These are phyloP conservation scores for Kwoniella pini DNA, from an alignment of 768 basidiomycete species.

Conservation along the genomic window DNA sequence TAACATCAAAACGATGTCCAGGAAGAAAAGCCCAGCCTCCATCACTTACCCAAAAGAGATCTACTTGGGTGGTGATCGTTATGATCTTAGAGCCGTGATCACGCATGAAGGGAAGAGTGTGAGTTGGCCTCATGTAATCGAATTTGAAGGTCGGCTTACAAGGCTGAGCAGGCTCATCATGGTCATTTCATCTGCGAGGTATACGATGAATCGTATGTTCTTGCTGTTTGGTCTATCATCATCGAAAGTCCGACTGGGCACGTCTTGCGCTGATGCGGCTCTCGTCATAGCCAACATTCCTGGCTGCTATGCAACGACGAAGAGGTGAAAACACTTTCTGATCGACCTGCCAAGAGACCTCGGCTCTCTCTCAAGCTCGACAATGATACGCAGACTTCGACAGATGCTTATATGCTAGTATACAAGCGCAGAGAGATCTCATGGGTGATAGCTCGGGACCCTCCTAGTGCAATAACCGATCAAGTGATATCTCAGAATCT, in stretches of 20 bases:
- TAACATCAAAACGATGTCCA: slow-evolving; percentile 71
- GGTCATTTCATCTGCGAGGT: slow-evolving; percentile 52
- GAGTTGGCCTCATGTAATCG: slow-evolving; percentile 60
- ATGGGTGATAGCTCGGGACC: slow-evolving; percentile 1
- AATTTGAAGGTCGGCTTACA: slow-evolving; percentile 72
- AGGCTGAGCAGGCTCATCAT: slow-evolving; percentile 53
- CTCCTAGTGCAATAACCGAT: slow-evolving; percentile 13
- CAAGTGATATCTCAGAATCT: slow-evolving; percentile 18
- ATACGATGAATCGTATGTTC: slow-evolving; percentile 39
- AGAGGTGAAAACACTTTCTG: slow-evolving; percentile 65
- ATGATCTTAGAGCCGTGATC: slow-evolving; percentile 81
- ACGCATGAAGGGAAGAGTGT: slow-evolving; percentile 90
- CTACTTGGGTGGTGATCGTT: slow-evolving; percentile 67
- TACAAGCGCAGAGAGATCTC: slow-evolving; percentile 63
- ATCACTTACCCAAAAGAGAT: slow-evolving; percentile 75
- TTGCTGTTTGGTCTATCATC: neutral
- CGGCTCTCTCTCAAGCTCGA: neutral
- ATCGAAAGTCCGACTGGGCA: too few relatives aligned
- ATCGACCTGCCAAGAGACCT: slow-evolving; percentile 25
- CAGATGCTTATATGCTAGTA: slow-evolving; percentile 93
- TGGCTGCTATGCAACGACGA: slow-evolving; percentile 98
- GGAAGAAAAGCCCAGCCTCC: slow-evolving; percentile 81
- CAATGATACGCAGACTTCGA: slow-evolving; percentile 57
- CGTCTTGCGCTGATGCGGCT: too few relatives aligned
- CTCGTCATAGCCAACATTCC: slow-evolving; percentile 52